phyloP scores from a whole-genome alignment of 352 stramenopile species.

The Globisporangium canariense region DNA sequence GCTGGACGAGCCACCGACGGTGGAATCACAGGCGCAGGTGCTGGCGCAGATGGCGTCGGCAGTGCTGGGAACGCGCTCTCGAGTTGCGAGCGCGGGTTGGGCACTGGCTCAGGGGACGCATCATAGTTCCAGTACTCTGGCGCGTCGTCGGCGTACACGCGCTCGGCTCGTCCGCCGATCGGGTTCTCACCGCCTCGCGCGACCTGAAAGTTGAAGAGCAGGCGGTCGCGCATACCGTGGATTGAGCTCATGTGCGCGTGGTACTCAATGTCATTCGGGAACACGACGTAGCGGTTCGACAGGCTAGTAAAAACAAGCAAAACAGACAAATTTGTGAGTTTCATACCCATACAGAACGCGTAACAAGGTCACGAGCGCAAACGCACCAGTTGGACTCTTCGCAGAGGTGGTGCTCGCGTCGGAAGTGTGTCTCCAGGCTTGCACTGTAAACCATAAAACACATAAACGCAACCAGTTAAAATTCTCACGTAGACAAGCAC shows the following conservation, averaged over 20 bases:
- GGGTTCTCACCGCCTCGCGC: constrained; percentile 53
- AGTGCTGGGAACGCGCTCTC: constrained; percentile 68
- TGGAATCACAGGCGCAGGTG: constrained; percentile 33
- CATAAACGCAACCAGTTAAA: constrained; percentile 15
- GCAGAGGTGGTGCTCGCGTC: constrained; percentile 78
- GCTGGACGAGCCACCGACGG: constrained; percentile 39
- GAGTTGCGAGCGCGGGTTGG: constrained; percentile 26
- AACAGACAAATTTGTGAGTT: not conserved
- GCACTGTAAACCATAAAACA: constrained; percentile 30
- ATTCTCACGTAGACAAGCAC: not conserved
- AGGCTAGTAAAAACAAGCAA: constrained; percentile 33
- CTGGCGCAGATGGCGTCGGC: constrained; percentile 35
- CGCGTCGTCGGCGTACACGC: constrained; percentile 30
- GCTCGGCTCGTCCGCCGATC: constrained; percentile 28
- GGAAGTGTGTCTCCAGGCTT: constrained; percentile 84
- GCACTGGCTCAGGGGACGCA: constrained; percentile 21
- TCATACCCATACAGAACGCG: not conserved
- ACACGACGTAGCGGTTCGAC: constrained; percentile 84
- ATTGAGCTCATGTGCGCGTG: constrained; percentile 79
- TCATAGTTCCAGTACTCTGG: constrained; percentile 66
- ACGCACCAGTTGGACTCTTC: constrained; percentile 78
- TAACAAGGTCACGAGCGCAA: not conserved
- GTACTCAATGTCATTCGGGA: constrained; percentile 84
- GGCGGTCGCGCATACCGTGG: constrained; percentile 68
- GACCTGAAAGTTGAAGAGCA: constrained; percentile 77